Conservation (phyloP, 202 grass and related monocot genomes). For the Panicum hallii region DNA sequence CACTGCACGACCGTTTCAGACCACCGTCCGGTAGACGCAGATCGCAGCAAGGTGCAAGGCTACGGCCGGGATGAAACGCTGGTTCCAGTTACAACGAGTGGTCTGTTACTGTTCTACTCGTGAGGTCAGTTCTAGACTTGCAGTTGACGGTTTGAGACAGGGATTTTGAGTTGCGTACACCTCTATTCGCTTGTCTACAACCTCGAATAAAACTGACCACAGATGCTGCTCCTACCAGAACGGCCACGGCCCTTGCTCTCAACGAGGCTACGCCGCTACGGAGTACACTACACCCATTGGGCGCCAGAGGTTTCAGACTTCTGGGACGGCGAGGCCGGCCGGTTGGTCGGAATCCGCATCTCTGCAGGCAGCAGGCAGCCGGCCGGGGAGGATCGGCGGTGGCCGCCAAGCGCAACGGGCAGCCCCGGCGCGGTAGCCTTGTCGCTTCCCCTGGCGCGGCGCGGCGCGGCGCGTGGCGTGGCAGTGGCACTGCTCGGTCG, state of each 20-base stretch:
- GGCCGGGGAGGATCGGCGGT: background rate
- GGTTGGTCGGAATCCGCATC: background rate
- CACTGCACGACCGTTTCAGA: no score
- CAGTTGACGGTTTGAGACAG: no score
- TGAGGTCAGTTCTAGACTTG: background rate
- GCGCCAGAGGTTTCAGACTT: background rate
- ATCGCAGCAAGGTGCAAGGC: no score
- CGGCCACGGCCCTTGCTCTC: background rate
- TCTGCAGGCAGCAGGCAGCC: background rate
- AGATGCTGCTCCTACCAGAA: background rate
- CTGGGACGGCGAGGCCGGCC: background rate
- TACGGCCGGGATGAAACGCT: no score
- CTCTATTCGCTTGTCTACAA: no score
- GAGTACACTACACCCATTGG: background rate
- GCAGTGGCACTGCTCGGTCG: background rate
- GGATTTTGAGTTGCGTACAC: background rate
- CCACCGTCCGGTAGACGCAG: no score
- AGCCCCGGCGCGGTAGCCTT: background rate
- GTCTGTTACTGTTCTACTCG: background rate
- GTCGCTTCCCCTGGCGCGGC: conserved; percentile 37
- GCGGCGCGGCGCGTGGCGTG: no score
- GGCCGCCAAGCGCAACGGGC: conserved; percentile 39
- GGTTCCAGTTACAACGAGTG: no score
- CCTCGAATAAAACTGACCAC: no score
- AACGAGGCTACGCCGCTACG: no score